Conservation (phyloP, 2,329 filamentous ascomycete genomes). For the Beauveria bassiana region DNA sequence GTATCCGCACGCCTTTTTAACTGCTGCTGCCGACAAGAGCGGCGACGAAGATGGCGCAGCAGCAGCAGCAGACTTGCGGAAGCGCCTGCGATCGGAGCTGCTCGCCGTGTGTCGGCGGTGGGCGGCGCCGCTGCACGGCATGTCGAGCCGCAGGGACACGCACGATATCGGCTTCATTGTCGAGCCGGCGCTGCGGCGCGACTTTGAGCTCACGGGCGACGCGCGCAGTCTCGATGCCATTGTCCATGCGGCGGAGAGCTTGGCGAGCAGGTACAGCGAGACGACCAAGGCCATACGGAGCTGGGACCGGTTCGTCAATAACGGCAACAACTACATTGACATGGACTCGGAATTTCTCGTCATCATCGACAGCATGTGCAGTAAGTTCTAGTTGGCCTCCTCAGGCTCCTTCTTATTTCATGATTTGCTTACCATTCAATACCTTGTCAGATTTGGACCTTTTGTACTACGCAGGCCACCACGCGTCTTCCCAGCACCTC, state of each 20-base stretch:
- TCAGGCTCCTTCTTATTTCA: no score
- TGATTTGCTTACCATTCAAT: neutral
- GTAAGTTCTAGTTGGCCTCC: neutral
- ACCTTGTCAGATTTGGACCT: conserved; percentile 23
- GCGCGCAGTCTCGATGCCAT: conserved; percentile 31
- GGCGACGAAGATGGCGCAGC: neutral
- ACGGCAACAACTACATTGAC: conserved; percentile 20
- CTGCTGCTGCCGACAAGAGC: neutral
- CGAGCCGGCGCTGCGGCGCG: conserved; percentile 36
- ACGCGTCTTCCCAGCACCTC: conserved; percentile 22
- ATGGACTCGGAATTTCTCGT: conserved; percentile 26
- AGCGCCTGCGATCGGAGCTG: conserved; percentile 11
- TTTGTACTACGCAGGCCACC: conserved; percentile 29
- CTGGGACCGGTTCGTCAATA: conserved; percentile 34
- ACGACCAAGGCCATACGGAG: conserved; percentile 37
- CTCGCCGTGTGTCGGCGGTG: conserved; percentile 21
- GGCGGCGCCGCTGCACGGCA: conserved; percentile 28
- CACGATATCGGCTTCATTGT: conserved; percentile 50
- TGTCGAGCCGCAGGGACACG: conserved; percentile 38
- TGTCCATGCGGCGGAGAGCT: conserved; percentile 33
- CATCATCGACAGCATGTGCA: conserved; percentile 37
- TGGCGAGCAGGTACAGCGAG: conserved; percentile 34
- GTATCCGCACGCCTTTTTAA: conserved; percentile 19
- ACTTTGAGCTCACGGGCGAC: conserved; percentile 39
- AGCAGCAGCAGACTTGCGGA: neutral